Percentiles rank a stretch among this genome's conserved stretches.
Conservation (phyloP, 1,284 basidiomycete species). For the Ganoderma boninense region DNA sequence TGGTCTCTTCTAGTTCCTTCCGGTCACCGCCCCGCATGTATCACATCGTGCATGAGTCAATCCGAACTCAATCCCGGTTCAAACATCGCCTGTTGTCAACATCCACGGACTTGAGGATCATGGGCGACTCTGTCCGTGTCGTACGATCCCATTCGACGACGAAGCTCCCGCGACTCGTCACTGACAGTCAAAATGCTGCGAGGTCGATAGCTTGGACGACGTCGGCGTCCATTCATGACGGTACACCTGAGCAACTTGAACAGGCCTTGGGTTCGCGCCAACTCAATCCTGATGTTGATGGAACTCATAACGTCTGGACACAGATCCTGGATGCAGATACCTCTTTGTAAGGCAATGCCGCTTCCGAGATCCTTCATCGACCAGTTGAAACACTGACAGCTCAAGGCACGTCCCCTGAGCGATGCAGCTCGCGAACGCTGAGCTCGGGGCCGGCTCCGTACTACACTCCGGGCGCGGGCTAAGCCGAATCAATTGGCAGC, state of each 20-base stretch:
- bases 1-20: not conserved
- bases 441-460: not conserved
- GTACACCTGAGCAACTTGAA: not conserved
- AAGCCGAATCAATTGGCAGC: not conserved
- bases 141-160: not conserved
- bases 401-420: constrained; percentile 2
- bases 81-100: not conserved
- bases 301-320: not conserved
- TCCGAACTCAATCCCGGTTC: not conserved
- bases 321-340: not conserved
- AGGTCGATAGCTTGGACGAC: not conserved
- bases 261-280: not conserved
- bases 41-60: not conserved
- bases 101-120: not conserved
- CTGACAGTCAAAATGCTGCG: no score
- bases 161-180: no score
- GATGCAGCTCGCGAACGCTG: not conserved
- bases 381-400: not conserved
- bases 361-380: not conserved
- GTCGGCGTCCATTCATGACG: not conserved
- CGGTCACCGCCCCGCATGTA: not conserved
- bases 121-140: not conserved
- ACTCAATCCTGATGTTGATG: not conserved
- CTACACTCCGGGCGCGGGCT: not conserved
- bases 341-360: not conserved